Conservation (phyloP, 768 basidiomycete genomes). For the Leccinellum rugosiceps region DNA sequence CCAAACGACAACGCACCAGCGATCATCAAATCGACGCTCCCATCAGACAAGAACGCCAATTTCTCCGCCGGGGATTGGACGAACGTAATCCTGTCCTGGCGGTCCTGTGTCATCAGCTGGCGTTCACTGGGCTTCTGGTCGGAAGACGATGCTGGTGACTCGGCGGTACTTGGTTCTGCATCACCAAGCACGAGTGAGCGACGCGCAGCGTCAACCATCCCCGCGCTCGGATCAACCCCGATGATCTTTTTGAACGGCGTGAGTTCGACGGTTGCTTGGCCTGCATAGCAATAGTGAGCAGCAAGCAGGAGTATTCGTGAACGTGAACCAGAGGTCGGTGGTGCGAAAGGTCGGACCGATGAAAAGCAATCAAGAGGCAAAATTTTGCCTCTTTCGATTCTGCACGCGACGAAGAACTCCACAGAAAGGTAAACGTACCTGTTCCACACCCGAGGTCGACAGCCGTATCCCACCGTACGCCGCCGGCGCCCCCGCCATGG, state of each 20-base stretch:
- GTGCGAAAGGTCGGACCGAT: neutral
- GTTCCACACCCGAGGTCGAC: slow-evolving; percentile 84
- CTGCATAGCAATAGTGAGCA: slow-evolving; percentile 31
- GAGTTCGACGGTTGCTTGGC: slow-evolving; percentile 66
- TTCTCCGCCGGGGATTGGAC: slow-evolving; percentile 51
- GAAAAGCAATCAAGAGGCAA: neutral
- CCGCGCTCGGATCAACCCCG: slow-evolving; percentile 69
- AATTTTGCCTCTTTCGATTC: neutral
- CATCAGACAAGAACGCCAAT: slow-evolving; percentile 45
- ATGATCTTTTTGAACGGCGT: slow-evolving; percentile 55
- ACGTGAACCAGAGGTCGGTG: too few species aligned
- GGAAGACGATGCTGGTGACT: neutral
- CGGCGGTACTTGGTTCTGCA: slow-evolving; percentile 10
- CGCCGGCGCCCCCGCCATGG: slow-evolving; percentile 36
- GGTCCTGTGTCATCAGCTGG: neutral
- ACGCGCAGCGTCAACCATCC: slow-evolving; percentile 64
- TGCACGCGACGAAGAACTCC: neutral
- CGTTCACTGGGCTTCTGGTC: neutral
- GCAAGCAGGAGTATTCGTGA: neutral
- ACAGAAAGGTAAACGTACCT: slow-evolving; percentile 39
- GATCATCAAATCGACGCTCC: slow-evolving; percentile 64
- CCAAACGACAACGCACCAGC: slow-evolving; percentile 43
- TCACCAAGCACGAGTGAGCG: slow-evolving; percentile 9
- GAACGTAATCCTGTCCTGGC: slow-evolving; percentile 30
- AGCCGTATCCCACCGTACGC: slow-evolving; percentile 48